Base-by-base conservation (phyloP, 331 rosid species). In the Acacia concinna region DNA sequence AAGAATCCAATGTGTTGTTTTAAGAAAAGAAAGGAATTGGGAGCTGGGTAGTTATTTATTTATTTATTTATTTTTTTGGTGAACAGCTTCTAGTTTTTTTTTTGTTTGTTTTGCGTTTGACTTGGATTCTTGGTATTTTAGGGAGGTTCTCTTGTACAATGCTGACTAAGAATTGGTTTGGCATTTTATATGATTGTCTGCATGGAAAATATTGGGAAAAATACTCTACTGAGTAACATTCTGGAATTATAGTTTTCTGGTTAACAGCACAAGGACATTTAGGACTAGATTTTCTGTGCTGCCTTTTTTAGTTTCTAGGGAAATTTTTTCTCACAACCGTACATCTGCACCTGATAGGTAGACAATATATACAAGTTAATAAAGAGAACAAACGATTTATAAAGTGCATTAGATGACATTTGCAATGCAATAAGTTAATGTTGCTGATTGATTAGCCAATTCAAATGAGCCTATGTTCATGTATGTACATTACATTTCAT, bases 1-100 rank as follows among this genome's bases (percentile, higher is more conserved):
- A 83, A 76, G 78, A 72, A 68, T 77, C 85, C 23, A 38, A 5
- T 32, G 76, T 67, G 64, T 59, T 44, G 54, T 74, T 31, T 27
- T 41, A 4, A 46, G 44, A 57, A 57, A 74, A 74, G 15, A 15
- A 63, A 62, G 52, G 27, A 51, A 74, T 57, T 30, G 47, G 70
- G 76, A 28, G 51, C 79, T 51, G 51, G 56, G 14, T 60, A 37
- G 66, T 44, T n/a, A n/a, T n/a, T n/a, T n/a, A n/a, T n/a, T n/a
- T n/a, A n/a, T n/a, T n/a, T n/a, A n/a, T n/a, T n/a, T n/a, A n/a
- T n/a, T n/a, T n/a, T n/a, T n/a, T n/a, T n/a, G n/a, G n/a, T n/a
- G n/a, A n/a, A n/a, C n/a, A n/a, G n/a, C n/a, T n/a, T n/a, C n/a
- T n/a, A n/a, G n/a, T n/a, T n/a, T n/a, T n/a, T n/a, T n/a, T n/a